Conservation (phyloP, 2,329 filamentous ascomycete species). For the Fusarium brevicatenulatum region DNA sequence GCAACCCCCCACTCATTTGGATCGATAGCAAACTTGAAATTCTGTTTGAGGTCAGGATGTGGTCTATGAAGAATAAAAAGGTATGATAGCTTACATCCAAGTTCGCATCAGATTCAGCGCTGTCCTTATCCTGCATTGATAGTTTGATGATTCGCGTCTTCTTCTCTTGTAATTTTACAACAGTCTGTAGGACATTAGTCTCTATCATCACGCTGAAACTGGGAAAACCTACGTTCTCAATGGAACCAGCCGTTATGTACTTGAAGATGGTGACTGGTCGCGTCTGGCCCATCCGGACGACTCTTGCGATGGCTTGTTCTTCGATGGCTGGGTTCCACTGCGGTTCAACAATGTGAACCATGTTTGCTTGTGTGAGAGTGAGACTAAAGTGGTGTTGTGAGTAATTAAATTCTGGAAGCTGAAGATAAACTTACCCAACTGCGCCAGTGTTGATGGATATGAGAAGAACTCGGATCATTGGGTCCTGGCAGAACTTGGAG, state of each 20-base stretch:
- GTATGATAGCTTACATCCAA: not conserved
- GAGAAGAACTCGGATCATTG: not conserved
- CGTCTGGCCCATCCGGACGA: not conserved
- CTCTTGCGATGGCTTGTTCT: not conserved
- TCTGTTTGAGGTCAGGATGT: not conserved
- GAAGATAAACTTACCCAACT: not conserved
- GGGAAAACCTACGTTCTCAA: not conserved
- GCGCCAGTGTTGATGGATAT: conserved; percentile 21
- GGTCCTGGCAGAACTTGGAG: not conserved
- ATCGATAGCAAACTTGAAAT: conserved; percentile 10
- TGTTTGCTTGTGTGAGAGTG: not conserved
- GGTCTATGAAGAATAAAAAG: accelerated
- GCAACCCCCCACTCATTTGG: not conserved
- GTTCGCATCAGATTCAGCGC: not conserved
- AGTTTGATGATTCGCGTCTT: conserved; percentile 9
- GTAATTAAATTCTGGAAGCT: no score
- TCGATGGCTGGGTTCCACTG: conserved; percentile 8
- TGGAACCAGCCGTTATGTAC: not conserved
- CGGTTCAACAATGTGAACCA: not conserved
- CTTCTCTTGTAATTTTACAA: conserved; percentile 1
- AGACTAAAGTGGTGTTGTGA: not conserved
- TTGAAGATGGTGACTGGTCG: not conserved
- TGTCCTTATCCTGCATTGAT: conserved; percentile 9
- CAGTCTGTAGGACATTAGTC: accelerated
- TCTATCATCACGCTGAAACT: accelerated